Percentiles rank a stretch among this genome's conserved stretches.
These are phyloP conservation scores for Kodamaea suecica DNA, from an alignment of 1,139 yeast genomes.

Conservation along the genomic window DNA sequence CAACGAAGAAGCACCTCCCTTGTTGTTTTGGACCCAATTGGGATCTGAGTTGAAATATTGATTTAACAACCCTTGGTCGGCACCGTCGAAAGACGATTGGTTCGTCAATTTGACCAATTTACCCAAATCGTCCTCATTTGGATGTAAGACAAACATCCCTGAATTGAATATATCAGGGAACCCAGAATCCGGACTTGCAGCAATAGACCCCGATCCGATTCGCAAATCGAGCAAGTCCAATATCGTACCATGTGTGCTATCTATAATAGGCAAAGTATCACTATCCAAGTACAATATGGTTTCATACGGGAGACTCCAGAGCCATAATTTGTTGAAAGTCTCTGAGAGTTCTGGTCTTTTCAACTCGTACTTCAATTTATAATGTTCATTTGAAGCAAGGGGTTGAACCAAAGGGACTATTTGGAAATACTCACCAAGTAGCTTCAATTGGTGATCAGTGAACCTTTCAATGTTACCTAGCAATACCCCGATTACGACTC, in stretches of 20 bases:
- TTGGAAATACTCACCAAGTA: conserved; percentile 28
- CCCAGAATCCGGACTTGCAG: conserved; percentile 89
- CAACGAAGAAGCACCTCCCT: not conserved
- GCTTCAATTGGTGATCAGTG: conserved; percentile 24
- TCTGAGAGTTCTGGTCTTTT: conserved; percentile 71
- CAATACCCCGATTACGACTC: conserved; percentile 28
- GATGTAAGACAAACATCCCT: conserved; percentile 73
- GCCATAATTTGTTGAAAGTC: conserved; percentile 69
- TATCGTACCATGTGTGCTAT: conserved; percentile 32
- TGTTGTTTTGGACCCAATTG: conserved; percentile 33
- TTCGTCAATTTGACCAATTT: conserved; percentile 39
- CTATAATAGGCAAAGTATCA: conserved; percentile 65
- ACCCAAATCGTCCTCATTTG: conserved; percentile 46
- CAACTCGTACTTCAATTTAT: conserved; percentile 36
- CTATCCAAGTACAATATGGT: conserved; percentile 75
- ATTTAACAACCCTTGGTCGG: conserved; percentile 91
- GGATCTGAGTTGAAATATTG: conserved; percentile 62
- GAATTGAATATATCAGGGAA: conserved; percentile 96
- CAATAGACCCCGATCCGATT: conserved; percentile 38
- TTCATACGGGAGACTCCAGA: conserved; percentile 64
- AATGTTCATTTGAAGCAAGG: conserved; percentile 24
- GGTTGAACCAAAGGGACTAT: conserved; percentile 32
- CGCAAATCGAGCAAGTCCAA: conserved; percentile 30
- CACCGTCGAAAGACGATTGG: conserved; percentile 75
- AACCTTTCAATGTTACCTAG: conserved; percentile 31